Percentiles rank a stretch among this genome's conserved stretches.
Conservation (phyloP, 2,329 filamentous ascomycete genomes). For the Nannizziopsis arthrosporioides region DNA sequence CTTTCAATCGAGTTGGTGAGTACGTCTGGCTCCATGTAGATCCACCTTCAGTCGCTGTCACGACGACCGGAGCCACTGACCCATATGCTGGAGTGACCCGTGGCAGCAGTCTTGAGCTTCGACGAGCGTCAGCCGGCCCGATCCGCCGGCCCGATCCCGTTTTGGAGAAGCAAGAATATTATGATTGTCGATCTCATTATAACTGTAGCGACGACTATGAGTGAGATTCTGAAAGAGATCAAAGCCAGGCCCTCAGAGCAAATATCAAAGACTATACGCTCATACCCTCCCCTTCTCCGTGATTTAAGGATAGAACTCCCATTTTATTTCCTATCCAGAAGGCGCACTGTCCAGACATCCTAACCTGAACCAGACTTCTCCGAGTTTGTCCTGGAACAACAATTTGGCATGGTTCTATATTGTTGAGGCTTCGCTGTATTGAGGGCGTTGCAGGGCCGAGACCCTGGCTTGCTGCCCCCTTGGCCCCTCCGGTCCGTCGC, state of each 20-base stretch:
- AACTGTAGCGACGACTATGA: not conserved
- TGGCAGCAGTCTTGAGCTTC: not conserved
- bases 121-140: slow-evolving; percentile 1
- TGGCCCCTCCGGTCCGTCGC: not conserved
- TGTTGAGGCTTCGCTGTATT: no score
- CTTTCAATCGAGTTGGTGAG: slow-evolving; percentile 1
- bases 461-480: not conserved
- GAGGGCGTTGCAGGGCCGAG: not conserved
- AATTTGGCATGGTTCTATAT: no score
- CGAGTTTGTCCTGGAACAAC: no score
- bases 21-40: slow-evolving; percentile 5
- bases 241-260: not conserved
- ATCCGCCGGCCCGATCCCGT: not conserved
- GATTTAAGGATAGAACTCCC: no score
- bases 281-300: no score
- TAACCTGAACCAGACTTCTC: no score
- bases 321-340: no score
- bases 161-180: not conserved
- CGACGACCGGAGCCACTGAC: not conserved
- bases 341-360: no score
- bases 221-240: not conserved
- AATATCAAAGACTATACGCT: not conserved
- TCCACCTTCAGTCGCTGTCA: slow-evolving; percentile 1
- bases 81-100: not conserved
- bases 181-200: slow-evolving; percentile 2